Evolutionary conservation across 1,139 yeast genomes (phyloP).

Genomic region (Diutina sp.): DNA sequence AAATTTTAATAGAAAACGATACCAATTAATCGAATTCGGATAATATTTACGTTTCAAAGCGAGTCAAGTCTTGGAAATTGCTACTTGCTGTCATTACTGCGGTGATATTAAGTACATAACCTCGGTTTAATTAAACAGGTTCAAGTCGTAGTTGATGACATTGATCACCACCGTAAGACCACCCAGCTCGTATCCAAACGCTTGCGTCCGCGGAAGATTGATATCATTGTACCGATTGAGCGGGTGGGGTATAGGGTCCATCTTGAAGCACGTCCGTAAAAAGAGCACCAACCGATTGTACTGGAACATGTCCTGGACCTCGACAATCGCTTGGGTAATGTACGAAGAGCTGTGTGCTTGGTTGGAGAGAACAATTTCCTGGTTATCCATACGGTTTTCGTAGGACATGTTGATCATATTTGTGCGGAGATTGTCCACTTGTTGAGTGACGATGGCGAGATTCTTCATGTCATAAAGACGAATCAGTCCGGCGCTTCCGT

Average conservation of each 20-base stretch:
- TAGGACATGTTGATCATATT: not conserved
- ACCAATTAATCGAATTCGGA: no score
- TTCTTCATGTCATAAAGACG: conserved; percentile 1
- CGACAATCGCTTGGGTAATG: not conserved
- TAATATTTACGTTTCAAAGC: no score
- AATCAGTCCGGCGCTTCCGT: not conserved
- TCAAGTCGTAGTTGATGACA: not conserved
- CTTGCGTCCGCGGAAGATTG: not conserved
- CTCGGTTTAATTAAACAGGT: not conserved
- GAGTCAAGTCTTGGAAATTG: no score
- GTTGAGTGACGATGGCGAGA: not conserved
- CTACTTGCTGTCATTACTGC: no score
- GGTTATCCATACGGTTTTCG: not conserved
- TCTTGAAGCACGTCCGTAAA: conserved; percentile 2
- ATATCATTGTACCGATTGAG: not conserved
- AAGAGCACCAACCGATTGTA: conserved; percentile 3
- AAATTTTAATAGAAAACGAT: no score
- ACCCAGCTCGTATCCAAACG: not conserved
- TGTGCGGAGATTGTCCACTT: not conserved
- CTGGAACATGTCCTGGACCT: conserved; percentile 1
- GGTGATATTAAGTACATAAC: no score
- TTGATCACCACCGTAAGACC: not conserved
- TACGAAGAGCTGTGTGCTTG: not conserved
- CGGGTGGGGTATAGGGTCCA: not conserved
- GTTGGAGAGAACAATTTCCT: not conserved